Conservation (phyloP, 257 asterid genomes). For the Solanum neorickii region DNA sequence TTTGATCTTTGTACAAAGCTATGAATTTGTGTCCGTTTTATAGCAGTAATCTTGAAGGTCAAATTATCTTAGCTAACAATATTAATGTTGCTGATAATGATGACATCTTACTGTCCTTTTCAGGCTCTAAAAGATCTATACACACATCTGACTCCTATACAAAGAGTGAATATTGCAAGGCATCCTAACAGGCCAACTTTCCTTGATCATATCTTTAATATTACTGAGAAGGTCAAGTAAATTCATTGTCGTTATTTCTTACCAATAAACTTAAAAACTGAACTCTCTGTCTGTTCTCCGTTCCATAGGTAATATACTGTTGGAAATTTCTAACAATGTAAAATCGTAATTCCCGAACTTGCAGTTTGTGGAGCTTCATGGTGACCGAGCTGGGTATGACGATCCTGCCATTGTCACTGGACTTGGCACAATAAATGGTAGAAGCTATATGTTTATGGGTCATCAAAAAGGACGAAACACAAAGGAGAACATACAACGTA, state of each 20-base stretch:
- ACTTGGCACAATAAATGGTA: constrained; percentile 75
- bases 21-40: neutral
- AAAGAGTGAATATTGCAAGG: constrained; percentile 74
- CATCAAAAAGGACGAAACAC: constrained; percentile 90
- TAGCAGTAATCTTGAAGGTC: neutral
- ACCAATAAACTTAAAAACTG: neutral
- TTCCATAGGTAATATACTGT: neutral
- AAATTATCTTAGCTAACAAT: neutral
- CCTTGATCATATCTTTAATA: constrained; percentile 82
- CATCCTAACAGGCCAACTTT: constrained; percentile 87
- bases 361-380: constrained; percentile 94
- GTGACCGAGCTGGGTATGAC: constrained; percentile 86
- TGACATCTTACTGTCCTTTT: constrained; percentile 5
- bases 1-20: neutral
- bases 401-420: constrained; percentile 92
- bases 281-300: neutral
- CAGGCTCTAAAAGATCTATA: constrained; percentile 82
- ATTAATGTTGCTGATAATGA: neutral
- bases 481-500: constrained; percentile 78
- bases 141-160: constrained; percentile 68
- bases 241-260: neutral
- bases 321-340: neutral
- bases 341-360: neutral
- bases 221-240: constrained; percentile 61
- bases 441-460: constrained; percentile 84